Evolutionary conservation across 2,329 filamentous ascomycete genomes (phyloP), one percentile per base, ranked within the genome.

Genomic region (Nothophaeocryptopus gaeumannii): DNA sequence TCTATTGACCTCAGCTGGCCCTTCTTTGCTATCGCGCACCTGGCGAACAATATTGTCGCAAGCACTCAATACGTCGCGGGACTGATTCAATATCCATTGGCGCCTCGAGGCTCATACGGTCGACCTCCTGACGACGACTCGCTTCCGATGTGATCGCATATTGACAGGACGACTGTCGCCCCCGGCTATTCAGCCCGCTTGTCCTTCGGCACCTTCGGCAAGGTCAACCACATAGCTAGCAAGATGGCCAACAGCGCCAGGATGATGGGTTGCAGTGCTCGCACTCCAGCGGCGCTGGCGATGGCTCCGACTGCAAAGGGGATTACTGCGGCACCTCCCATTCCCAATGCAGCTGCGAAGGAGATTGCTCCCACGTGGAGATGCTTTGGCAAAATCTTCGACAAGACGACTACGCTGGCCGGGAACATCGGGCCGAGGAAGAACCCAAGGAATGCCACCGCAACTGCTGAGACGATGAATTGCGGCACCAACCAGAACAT

Each of bases 201-300:
- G 15, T 47, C 50, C 59, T 70, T 72, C 54, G 61, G 66, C 30
- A 55, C 32, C 33, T 45, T 48, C n/a, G 54, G 54, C 39, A 56
- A 47, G 5, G 54, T 36, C 29, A 57, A 38, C 54, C 54, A 57
- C 47, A 57, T 43, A 2, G 29, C 15, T n/a, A 47, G n/a, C 36
- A 50, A 11, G 10, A 57, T 41, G 9, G 44, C 51, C 45, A 57
- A 32, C 26, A 57, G 38, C 8, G 45, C 51, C n/a, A 54, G 37
- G 7, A 79, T 68, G 13, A 83, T 73, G 2, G 81, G 79, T 62
- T 83, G 80, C 53, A 84, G 63, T 2, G 80, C 78, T 51, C 72
- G 64, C 0, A 84, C 80, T 0, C 81, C 80, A 50, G 72, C 76
- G 37, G 66, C 72, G 55, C 80, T 72, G 2, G 58, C 56, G 15